Conservation (phyloP, 2,329 filamentous ascomycete species). For the Hymenoscyphus repandus region DNA sequence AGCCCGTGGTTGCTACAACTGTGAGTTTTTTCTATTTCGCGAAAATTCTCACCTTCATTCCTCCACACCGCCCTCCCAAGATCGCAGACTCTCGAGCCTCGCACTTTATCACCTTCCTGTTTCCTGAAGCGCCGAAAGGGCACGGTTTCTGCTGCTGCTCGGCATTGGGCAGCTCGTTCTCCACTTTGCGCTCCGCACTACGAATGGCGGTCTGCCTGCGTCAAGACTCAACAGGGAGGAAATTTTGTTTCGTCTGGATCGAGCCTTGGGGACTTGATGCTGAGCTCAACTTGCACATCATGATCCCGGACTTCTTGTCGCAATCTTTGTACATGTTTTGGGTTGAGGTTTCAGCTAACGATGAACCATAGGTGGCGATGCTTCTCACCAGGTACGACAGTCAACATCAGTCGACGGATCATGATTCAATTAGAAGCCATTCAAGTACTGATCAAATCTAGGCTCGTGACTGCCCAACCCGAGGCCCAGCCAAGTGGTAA, state of each 20-base stretch:
- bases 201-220: constrained; percentile 14
- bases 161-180: not conserved
- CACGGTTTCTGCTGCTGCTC: not conserved
- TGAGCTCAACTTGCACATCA: not conserved
- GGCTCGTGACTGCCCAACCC: constrained; percentile 83
- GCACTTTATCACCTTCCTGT: not conserved
- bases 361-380: constrained; percentile 57
- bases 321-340: too few species aligned
- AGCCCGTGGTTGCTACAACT: constrained; percentile 45
- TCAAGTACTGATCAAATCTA: constrained; percentile 33
- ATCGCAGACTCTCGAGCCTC: not conserved
- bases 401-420: constrained; percentile 24
- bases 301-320: not conserved
- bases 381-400: constrained; percentile 62
- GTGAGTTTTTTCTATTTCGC: constrained; percentile 34
- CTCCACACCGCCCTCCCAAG: constrained; percentile 1
- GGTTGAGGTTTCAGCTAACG: constrained; percentile 26
- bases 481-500: constrained; percentile 77
- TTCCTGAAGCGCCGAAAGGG: not conserved
- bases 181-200: not conserved
- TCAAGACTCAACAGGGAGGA: not conserved
- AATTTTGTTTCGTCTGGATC: not conserved
- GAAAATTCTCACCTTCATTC: constrained; percentile 15
- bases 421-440: not conserved
- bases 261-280: not conserved